Evolutionary conservation across 768 basidiomycete genomes (phyloP), one percentile per base, ranked within the genome.

Genomic region (Rhodotorula sphaerocarpa): DNA sequence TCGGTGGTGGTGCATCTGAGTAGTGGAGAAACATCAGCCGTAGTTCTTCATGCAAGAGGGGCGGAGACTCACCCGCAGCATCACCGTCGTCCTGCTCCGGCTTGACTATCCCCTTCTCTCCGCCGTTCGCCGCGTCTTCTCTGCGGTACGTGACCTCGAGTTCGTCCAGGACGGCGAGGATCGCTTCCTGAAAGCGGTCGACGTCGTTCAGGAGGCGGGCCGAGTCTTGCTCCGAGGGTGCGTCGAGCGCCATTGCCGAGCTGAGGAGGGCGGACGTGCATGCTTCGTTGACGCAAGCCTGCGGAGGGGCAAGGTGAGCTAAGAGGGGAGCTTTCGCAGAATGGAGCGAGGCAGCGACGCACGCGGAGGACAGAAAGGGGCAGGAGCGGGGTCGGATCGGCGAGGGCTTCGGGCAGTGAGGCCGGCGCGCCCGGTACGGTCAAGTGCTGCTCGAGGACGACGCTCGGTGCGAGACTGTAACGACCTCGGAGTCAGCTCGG

Each of bases 241-340:
- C 54, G 42, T 51, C 39, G 18, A 34, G n/a, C 39, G 47, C 58
- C 34, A 57, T 50, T 5, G 63, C 53, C 3, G 34, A 42, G 28
- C 46, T 33, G 57, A 64, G 58, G 21, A 64, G 47, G 18, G 63
- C 63, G 20, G 58, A 55, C 25, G 63, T 64, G 14, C 47, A 46
- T 1, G 63, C 50, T 34, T 64, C 57, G 41, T 55, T 64, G 25
- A 64, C 16, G 36, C 46, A 48, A 16, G 63, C 57, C 62, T 63
- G 55, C 21, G 15, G 45, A 25, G 36, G 10, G 7, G 11, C n/a
- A 2, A 11, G 4, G 31, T 36, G 3, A 25, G 30, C 9, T 41
- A n/a, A n/a, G n/a, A n/a, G n/a, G n/a, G n/a, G n/a, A n/a, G n/a
- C n/a, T n/a, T n/a, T n/a, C n/a, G n/a, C n/a, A n/a, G n/a, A n/a